These are phyloP conservation scores for Fonsecaea monophora DNA, from an alignment of 2,329 filamentous ascomycete species.

Conservation along the genomic window DNA sequence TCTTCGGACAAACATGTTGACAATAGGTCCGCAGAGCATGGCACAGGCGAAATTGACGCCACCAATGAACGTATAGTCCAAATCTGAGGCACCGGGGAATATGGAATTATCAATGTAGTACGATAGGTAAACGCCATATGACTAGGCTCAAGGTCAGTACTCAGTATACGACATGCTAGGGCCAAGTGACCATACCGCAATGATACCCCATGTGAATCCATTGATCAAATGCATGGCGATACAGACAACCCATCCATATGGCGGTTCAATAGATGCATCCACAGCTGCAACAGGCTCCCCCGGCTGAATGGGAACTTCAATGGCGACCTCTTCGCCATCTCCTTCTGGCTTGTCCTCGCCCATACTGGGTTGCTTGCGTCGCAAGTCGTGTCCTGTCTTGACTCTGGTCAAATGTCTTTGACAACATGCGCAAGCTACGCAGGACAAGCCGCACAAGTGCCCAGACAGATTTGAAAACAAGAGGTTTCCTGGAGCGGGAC, in stretches of 20 bases:
- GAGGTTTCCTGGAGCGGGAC: not conserved
- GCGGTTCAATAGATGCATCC: slow-evolving; percentile 34
- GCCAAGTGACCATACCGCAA: slow-evolving; percentile 32
- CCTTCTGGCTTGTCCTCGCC: slow-evolving; percentile 17
- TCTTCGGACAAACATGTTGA: slow-evolving; percentile 40
- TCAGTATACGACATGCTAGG: not conserved
- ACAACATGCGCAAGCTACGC: not conserved
- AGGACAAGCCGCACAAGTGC: not conserved
- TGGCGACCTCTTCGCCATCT: slow-evolving; percentile 16
- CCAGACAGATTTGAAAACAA: not conserved
- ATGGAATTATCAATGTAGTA: slow-evolving; percentile 48
- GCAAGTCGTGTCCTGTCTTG: not conserved
- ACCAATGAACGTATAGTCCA: slow-evolving; percentile 46
- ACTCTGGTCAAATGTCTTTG: not conserved
- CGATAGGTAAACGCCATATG: slow-evolving; percentile 54
- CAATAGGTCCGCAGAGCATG: slow-evolving; percentile 41
- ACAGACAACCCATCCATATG: slow-evolving; percentile 46
- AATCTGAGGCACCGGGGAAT: slow-evolving; percentile 39
- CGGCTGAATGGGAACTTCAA: slow-evolving; percentile 22
- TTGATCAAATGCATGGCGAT: slow-evolving; percentile 43
- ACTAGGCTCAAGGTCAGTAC: slow-evolving; percentile 25
- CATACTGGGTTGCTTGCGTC: slow-evolving; percentile 2
- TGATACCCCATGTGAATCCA: slow-evolving; percentile 45
- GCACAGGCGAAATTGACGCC: slow-evolving; percentile 42
- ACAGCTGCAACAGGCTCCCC: slow-evolving; percentile 7